Conservation (phyloP, 202 grass and related monocot genomes). For the Panicum virgatum region DNA sequence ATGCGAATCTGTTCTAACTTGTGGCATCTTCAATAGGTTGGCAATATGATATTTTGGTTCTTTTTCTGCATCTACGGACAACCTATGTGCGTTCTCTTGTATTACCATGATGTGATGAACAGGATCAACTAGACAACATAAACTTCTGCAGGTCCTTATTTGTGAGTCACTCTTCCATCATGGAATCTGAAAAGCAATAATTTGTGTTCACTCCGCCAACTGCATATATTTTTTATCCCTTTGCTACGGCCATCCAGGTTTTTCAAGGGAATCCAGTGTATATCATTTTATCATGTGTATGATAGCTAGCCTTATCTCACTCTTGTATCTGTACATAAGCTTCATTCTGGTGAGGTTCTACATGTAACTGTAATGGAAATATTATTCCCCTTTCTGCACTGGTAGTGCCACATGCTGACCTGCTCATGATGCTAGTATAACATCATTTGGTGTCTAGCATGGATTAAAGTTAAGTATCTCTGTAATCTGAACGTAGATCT, state of each 20-base stretch:
- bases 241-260: neutral
- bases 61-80: conserved; percentile 82
- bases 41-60: conserved; percentile 87
- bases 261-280: conserved; percentile 7
- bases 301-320: neutral
- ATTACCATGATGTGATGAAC: conserved; percentile 88
- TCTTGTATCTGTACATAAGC: conserved; percentile 35
- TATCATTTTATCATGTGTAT: neutral
- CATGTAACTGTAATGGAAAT: conserved; percentile 10
- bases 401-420: neutral
- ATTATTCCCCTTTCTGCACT: neutral
- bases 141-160: neutral
- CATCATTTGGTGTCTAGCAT: neutral
- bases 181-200: conserved; percentile 39
- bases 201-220: neutral
- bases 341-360: neutral
- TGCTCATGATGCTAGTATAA: neutral
- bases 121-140: conserved; percentile 45
- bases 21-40: conserved; percentile 45
- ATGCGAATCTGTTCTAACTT: conserved; percentile 27
- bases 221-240: neutral
- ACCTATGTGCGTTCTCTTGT: conserved; percentile 75
- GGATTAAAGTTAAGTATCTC: neutral
- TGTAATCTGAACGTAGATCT: neutral
- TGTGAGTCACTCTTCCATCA: neutral